These are phyloP conservation scores for Rhynchospora tenuis DNA, from an alignment of 176 grass and related monocot species.

Conservation along the genomic window DNA sequence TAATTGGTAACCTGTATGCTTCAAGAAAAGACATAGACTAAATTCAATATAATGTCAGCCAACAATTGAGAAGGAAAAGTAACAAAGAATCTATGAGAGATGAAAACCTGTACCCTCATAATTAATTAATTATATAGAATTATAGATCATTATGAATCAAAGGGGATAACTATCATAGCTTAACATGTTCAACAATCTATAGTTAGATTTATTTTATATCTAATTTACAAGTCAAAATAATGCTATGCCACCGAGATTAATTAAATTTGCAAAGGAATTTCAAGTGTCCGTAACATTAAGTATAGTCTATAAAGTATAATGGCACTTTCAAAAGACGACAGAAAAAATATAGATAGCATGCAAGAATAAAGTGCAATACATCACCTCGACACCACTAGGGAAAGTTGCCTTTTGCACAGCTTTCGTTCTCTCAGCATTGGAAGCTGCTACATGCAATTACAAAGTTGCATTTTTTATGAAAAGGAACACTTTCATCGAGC, in stretches of 20 bases:
- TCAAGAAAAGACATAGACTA: neutral
- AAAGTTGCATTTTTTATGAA: neutral
- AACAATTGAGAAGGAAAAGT: neutral
- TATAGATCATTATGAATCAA: neutral
- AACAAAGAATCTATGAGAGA: neutral
- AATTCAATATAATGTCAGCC: neutral
- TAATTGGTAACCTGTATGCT: neutral
- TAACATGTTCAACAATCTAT: neutral
- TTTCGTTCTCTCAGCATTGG: neutral
- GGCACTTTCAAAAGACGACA: neutral
- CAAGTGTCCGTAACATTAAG: neutral
- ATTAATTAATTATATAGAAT: neutral
- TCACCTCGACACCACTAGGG: slow-evolving; percentile 27
- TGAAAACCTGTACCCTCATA: neutral
- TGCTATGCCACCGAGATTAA: neutral
- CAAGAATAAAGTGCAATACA: neutral
- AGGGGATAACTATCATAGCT: too few species aligned
- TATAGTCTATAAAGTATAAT: neutral
- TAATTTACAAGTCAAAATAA: neutral
- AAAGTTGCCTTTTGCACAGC: slow-evolving; percentile 12
- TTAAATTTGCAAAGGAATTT: neutral
- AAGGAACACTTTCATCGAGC: neutral
- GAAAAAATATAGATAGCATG: neutral
- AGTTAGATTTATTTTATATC: neutral
- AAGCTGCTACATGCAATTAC: neutral